These are phyloP conservation scores for Cladorrhinum samala DNA, from an alignment of 495 filamentous ascomycete genomes.

Conservation along the genomic window DNA sequence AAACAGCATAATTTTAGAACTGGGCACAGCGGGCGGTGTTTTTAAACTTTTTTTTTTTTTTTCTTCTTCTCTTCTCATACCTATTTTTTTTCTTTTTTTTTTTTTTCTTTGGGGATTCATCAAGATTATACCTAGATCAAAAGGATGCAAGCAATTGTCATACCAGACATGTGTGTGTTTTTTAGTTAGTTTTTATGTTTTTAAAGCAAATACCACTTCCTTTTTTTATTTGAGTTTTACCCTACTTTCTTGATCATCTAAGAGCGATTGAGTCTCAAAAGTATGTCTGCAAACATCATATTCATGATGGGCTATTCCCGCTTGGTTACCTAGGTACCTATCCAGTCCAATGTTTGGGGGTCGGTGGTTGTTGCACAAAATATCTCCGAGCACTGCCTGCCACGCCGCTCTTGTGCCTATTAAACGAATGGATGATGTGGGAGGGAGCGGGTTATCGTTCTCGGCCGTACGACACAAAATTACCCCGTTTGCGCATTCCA, in stretches of 20 bases:
- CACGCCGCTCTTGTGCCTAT: neutral
- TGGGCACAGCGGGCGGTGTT: neutral
- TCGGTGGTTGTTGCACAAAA: no score
- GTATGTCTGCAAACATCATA: no score
- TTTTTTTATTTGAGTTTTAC: no score
- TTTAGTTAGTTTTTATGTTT: neutral
- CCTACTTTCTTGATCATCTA: no score
- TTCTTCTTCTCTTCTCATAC: neutral
- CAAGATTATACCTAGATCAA: conserved; percentile 7
- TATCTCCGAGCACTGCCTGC: no score
- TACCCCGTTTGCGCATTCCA: neutral
- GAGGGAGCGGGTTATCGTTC: neutral
- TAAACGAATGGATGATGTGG: no score
- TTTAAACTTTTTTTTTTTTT: neutral
- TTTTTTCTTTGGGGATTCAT: neutral
- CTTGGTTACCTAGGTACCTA: no score
- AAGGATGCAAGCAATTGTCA: conserved; percentile 30
- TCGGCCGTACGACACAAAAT: neutral
- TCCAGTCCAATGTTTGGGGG: no score
- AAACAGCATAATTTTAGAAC: no score
- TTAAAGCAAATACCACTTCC: no score
- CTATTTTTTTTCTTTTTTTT: neutral
- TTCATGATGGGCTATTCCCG: no score
- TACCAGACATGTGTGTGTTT: neutral
- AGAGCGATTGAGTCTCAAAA: no score